Conservation (phyloP, 2,329 filamentous ascomycete genomes). For the Scytalidium sp. region DNA sequence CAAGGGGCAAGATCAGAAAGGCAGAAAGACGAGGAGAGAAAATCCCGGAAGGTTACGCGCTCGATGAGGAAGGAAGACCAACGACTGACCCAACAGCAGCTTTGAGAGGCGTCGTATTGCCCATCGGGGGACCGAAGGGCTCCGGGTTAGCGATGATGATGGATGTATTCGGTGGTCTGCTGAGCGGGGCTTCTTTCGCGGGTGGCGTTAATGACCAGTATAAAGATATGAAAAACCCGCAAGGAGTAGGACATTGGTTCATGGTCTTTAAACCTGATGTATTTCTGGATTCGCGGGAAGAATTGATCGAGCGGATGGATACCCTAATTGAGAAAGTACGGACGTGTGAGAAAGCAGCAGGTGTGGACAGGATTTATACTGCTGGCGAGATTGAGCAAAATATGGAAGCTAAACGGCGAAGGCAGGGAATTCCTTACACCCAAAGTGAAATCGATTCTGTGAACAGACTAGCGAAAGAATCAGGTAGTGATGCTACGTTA, state of each 20-base stretch:
- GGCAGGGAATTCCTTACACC: conserved; percentile 33
- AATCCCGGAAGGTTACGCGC: conserved; percentile 22
- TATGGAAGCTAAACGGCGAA: conserved; percentile 26
- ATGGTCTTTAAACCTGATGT: conserved; percentile 51
- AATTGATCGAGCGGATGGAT: conserved; percentile 42
- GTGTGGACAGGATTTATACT: conserved; percentile 12
- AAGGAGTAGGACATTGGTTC: conserved; percentile 55
- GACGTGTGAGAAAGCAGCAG: conserved; percentile 10
- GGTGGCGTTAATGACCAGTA: conserved; percentile 56
- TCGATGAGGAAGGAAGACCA: conserved; percentile 17
- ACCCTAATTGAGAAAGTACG: conserved; percentile 12
- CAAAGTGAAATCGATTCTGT: conserved; percentile 53
- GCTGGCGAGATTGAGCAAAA: conserved; percentile 31
- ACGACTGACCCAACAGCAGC: conserved; percentile 20
- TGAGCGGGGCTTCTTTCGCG: conserved; percentile 58
- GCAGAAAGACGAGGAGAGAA: conserved; percentile 20
- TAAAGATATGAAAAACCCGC: conserved; percentile 48
- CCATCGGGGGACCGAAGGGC: conserved; percentile 61
- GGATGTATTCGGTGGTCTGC: conserved; percentile 58
- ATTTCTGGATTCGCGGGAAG: conserved; percentile 44
- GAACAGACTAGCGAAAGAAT: conserved; percentile 48
- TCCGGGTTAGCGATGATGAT: conserved; percentile 58
- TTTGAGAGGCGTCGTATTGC: conserved; percentile 20
- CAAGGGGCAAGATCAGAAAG: conserved; percentile 23
- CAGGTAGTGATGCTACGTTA: conserved; percentile 26